Evolutionary conservation across 2,329 filamentous ascomycete genomes (phyloP).

Genomic region (Alternaria arbusti): DNA sequence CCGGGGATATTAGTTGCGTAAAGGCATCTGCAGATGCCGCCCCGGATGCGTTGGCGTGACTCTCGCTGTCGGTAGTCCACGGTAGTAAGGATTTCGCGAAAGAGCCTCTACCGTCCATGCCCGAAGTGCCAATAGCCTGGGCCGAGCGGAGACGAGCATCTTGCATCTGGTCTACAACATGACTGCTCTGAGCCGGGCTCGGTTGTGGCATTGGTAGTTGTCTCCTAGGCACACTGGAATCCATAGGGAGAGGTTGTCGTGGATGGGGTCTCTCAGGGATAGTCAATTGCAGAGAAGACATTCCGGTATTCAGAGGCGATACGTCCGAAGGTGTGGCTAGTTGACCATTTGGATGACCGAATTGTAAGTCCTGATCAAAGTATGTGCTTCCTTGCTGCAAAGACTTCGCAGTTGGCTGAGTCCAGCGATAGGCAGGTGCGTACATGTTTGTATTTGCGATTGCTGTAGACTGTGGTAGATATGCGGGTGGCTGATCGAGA

Average conservation of each 20-base stretch:
- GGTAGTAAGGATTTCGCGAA: slow-evolving; percentile 30
- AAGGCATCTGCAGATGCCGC: slow-evolving; percentile 15
- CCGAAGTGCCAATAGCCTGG: slow-evolving; percentile 23
- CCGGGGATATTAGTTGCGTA: neutral
- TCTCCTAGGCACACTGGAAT: slow-evolving; percentile 28
- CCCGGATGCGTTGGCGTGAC: slow-evolving; percentile 16
- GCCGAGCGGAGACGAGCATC: slow-evolving; percentile 37
- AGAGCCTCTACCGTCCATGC: slow-evolving; percentile 8
- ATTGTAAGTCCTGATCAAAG: slow-evolving; percentile 33
- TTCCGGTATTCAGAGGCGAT: slow-evolving; percentile 35
- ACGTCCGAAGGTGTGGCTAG: slow-evolving; percentile 19
- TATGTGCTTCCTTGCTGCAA: slow-evolving; percentile 20
- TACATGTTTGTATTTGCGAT: slow-evolving; percentile 20
- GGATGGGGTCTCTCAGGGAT: slow-evolving; percentile 34
- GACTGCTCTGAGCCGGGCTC: slow-evolving; percentile 28
- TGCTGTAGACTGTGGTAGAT: slow-evolving; percentile 23
- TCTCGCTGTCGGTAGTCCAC: slow-evolving; percentile 25
- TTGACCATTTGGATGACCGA: slow-evolving; percentile 18
- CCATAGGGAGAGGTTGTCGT: slow-evolving; percentile 18
- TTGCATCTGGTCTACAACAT: slow-evolving; percentile 41
- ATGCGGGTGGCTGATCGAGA: slow-evolving; percentile 27
- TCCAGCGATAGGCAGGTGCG: slow-evolving; percentile 28
- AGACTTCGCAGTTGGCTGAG: slow-evolving; percentile 15
- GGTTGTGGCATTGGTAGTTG: slow-evolving; percentile 44
- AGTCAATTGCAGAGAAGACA: slow-evolving; percentile 37